Percentiles rank a stretch among this genome's conserved stretches.
These are phyloP conservation scores for Periconia sp. DNA, from an alignment of 2,329 filamentous ascomycete species.

Conservation along the genomic window DNA sequence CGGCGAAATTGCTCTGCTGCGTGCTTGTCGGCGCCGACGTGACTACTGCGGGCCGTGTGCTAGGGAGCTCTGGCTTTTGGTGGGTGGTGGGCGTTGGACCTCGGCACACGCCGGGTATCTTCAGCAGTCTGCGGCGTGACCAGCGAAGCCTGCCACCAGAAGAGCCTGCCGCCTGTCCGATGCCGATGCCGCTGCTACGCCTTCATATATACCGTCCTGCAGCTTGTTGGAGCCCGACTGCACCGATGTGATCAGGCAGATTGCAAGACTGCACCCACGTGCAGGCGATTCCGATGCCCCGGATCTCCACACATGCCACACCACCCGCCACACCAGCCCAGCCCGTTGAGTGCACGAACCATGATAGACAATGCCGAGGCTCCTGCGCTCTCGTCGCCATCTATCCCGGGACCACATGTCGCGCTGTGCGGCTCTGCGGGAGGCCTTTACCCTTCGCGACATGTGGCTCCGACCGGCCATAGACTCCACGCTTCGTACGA, in stretches of 20 bases:
- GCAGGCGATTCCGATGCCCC: no score
- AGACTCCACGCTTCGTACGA: no score
- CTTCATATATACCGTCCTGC: no score
- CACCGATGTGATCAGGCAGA: no score
- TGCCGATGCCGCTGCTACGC: no score
- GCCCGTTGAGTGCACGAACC: slow-evolving; percentile 5
- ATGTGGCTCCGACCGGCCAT: neutral
- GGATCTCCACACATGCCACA: slow-evolving; percentile 10
- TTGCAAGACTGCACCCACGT: no score
- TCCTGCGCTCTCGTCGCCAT: neutral
- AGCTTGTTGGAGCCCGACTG: no score
- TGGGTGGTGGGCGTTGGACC: slow-evolving; percentile 12
- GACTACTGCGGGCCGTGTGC: slow-evolving; percentile 16
- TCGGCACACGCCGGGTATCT: slow-evolving; percentile 13
- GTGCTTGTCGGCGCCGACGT: slow-evolving; percentile 19
- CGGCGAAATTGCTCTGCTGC: no score
- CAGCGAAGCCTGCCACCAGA: slow-evolving; percentile 2
- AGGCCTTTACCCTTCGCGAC: neutral
- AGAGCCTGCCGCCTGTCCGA: slow-evolving; percentile 2
- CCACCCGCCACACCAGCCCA: no score
- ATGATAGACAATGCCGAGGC: slow-evolving; percentile 1
- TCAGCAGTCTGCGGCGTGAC: neutral
- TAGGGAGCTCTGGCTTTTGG: slow-evolving; percentile 4
- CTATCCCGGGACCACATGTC: neutral
- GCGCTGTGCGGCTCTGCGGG: slow-evolving; percentile 9